These are phyloP conservation scores for Strigomonas culicis DNA, from an alignment of 208 protist species.

Conservation along the genomic window DNA sequence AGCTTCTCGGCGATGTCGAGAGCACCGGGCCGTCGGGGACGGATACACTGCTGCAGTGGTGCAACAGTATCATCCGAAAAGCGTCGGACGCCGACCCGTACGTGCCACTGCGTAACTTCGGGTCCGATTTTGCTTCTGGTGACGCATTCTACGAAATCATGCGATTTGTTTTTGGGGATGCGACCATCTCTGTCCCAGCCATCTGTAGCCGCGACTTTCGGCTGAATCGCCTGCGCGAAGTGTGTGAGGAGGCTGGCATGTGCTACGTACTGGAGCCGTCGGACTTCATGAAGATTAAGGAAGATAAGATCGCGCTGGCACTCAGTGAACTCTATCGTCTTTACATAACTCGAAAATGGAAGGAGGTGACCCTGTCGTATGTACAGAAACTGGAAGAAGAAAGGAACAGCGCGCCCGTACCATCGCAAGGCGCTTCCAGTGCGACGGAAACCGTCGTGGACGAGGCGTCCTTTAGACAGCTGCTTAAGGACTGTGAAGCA, in stretches of 20 bases:
- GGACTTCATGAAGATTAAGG: slow-evolving; percentile 57
- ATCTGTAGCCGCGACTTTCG: slow-evolving; percentile 36
- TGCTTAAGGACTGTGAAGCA: slow-evolving; percentile 7
- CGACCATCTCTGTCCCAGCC: slow-evolving; percentile 14
- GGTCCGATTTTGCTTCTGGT: slow-evolving; percentile 60
- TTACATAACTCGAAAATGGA: not conserved
- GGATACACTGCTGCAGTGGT: slow-evolving; percentile 55
- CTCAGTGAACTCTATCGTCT: slow-evolving; percentile 46
- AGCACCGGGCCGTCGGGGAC: slow-evolving; percentile 10
- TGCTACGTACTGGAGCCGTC: slow-evolving; percentile 35
- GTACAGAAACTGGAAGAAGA: not conserved
- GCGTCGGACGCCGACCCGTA: slow-evolving; percentile 14
- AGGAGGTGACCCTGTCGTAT: not conserved
- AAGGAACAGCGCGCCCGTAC: not conserved
- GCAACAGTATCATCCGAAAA: slow-evolving; percentile 36
- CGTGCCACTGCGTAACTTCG: slow-evolving; percentile 36
- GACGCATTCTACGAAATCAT: slow-evolving; percentile 55
- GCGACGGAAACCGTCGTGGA: not conserved
- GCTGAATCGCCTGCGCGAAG: slow-evolving; percentile 42
- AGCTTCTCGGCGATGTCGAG: not conserved
- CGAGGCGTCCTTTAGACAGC: slow-evolving; percentile 10
- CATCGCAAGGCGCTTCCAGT: not conserved
- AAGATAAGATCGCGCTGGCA: slow-evolving; percentile 65
- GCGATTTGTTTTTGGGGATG: slow-evolving; percentile 47
- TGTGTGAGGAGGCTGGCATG: slow-evolving; percentile 34